Evolutionary conservation across 176 grass and related monocot species (phyloP), one percentile per base, ranked within the genome.

Genomic region (Cenchrus americanus): DNA sequence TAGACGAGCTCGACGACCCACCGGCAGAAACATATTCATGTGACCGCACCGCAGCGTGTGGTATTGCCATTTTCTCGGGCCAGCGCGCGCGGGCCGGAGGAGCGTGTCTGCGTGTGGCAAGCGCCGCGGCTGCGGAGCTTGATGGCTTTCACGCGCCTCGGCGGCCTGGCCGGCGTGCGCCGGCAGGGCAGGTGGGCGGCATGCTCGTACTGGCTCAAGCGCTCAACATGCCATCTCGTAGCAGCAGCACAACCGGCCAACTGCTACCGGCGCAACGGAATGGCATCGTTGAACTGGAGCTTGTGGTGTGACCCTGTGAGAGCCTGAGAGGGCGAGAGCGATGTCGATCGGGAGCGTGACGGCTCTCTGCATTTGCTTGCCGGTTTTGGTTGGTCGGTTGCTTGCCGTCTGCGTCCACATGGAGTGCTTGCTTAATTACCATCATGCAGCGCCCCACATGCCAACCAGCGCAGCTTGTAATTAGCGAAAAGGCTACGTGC

Each of bases 361-460:
- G 57, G 49, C 13, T 48, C 34, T 34, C 48, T 37, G 34, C 0
- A 14, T 50, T 8, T 48, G 7, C n/a, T 37, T 37, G 34, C 26
- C 43, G 7, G 43, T 44, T 44, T 44, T 44, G 43, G 43, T 9
- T 44, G 48, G 60, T 53, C 77, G 7, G 42, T 24, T 7, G 27
- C 55, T 55, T 57, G 72, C 64, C 50, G 48, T 13, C 2, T 26
- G 59, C 62, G 2, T 5, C 2, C 82, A 80, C 77, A 89, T 85
- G 82, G 82, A 68, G 59, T 89, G 76, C 77, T 76, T 3, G 52
- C 69, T 75, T 10, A 43, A 62, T 75, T 9, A 23, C n/a, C n/a
- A 0, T 69, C 62, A 14, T 12, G 43, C 22, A 52, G 0, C 6
- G 52, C 52, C 68, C 67, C 75, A 88, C 87, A 74, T 80, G 87